Base-by-base conservation (phyloP, 139 green algal genomes). In the Trebouxia sp. region DNA sequence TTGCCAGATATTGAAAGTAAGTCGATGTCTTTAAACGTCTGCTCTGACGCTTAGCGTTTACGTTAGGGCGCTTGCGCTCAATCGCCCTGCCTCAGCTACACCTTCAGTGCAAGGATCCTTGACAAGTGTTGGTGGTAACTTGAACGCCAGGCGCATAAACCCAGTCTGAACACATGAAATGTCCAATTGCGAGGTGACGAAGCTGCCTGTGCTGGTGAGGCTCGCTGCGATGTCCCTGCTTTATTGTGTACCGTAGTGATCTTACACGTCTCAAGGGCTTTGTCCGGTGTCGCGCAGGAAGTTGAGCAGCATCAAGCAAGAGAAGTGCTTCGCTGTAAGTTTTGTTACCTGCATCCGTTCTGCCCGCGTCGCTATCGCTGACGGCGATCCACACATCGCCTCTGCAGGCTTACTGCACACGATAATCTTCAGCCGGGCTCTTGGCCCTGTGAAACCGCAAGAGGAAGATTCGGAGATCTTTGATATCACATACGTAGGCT, bases 401-500 rank as follows among this genome's bases (percentile, higher is more conserved):
- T 58, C n/a, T 79, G 66, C 75, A 91, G 89, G 91, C 74, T 55
- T 98, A 24, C 75, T 98, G 41, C 95, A 98, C 85, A 98, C 95
- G 26, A 96, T 98, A 45, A 81, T 98, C 6, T 98, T 98, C 83
- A 95, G 95, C 82, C 81, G 95, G 5, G 89, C 95, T 0, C 86
- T 98, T 28, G 95, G 95, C 1, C 86, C 91, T 20, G 90, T 98
- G 11, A 84, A 83, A 38, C 94, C 95, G 0, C 48, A 82, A 7
- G 96, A 98, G 48, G 88, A 96, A 10, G 94, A 98, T 75, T 93
- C 86, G 6, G 92, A 98, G 84, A 90, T 98, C 4, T 95, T 98
- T 72, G 92, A 98, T 62, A 84, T 98, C 28, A 97, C 92, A 28
- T 98, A 96, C 83, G 95, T 97, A 72, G 82, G 92, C 37, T 17